Evolutionary conservation across 2,329 filamentous ascomycete genomes (phyloP), one percentile per base, ranked within the genome.

Genomic region (Biscogniauxia sp.): DNA sequence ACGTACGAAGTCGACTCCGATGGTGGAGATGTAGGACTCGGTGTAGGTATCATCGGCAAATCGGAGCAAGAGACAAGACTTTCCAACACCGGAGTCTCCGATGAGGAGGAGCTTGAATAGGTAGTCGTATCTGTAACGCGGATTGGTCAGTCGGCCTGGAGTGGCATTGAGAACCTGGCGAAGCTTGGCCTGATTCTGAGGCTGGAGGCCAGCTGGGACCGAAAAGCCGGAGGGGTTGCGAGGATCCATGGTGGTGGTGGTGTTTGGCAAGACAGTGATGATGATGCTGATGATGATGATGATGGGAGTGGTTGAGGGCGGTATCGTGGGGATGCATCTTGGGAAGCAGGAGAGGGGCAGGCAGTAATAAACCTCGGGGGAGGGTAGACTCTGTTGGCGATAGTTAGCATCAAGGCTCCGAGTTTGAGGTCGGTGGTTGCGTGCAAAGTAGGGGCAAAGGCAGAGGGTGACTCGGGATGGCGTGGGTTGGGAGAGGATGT

Each of bases 71-170:
- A 99, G 80, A 82, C 95, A 99, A 76, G 95, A 99, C 90, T 99
- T 99, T 90, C 95, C 95, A 75, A 99, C 95, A 88, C 95, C 95
- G 79, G 95, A 99, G 80, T 99, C 95, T 81, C 95, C 95, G 88
- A 99, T 99, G 84, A 99, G 94, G 80, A 99, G 92, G 70, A 99
- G 93, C 89, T 99, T 99, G 89, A 99, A 99, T 76, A 99, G 93
- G 80, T 99, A 99, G 79, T 99, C 95, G 91, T 99, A 99, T 95
- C 95, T 98, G 76, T 62, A 60, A 54, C 23, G 41, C 54, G 51
- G 56, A 53, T 25, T 53, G 61, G 64, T 77, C 60, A 75, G 71
- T 55, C 61, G 55, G 59, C 60, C 45, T 52, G 58, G 32, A 41
- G 52, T 49, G 49, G 53, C n/a, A 58, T 55, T 28, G 49, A 69